Evolutionary conservation across 306 rosid genomes (phyloP), one percentile per base, ranked within the genome.

Genomic region (Vigna angularis): DNA sequence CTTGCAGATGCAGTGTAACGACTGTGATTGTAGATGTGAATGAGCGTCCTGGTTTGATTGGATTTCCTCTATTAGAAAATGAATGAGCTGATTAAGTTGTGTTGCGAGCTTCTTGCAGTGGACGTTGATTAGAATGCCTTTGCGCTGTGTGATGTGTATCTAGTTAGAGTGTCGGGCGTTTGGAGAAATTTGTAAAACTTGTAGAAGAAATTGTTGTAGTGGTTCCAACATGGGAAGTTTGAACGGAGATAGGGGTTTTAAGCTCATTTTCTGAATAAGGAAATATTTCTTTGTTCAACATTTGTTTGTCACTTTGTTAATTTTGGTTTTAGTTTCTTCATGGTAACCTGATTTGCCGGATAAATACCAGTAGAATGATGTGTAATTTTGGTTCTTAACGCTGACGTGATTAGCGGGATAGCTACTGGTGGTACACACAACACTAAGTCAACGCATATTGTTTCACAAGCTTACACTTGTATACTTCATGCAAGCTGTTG

Each of bases 71-170:
- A 22, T 65, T 77, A 44, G 67, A 8, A 34, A 73, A 30, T 32
- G 66, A 63, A 55, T 78, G 50, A 16, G 49, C 24, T 73, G 81
- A 73, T 67, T 51, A 36, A 73, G 72, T 17, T 61, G 58, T 5
- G 47, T 77, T 32, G 7, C 40, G 26, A 85, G 77, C 62, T 74
- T 81, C 64, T 74, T 85, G 24, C 44, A 34, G 34, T 56, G 49
- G 56, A 84, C 67, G 62, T 20, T 17, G 59, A n/a, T 22, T 15
- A 24, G 13, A 52, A 24, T 53, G 50, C 36, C n/a, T 73, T 74
- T 74, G 49, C 9, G 42, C 13, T 9, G 24, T 38, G 58, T 34
- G 49, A 68, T 79, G 77, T 53, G 65, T 44, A 17, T 20, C 64
- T 42, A 66, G 47, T 77, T 44, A 30, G 70, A 56, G 71, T 12